A percentile compares a stretch with the other conserved stretches of the same genome.
Conservation (phyloP, 169 alveolate species). For the Amoebophrya sp. region DNA sequence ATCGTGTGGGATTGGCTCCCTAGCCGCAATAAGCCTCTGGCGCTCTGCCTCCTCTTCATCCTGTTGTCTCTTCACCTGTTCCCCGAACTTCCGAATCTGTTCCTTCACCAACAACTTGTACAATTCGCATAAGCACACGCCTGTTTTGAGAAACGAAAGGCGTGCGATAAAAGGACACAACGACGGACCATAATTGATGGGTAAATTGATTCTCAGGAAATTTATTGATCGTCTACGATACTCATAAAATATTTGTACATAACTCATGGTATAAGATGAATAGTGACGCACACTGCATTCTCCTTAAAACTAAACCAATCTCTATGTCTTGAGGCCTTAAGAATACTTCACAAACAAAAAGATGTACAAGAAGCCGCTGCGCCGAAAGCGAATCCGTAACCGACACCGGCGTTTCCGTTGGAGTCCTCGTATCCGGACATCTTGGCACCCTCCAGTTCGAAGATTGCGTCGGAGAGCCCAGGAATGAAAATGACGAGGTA, state of each 20-base stretch:
- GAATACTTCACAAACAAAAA: no score
- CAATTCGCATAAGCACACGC: neutral
- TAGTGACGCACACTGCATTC: no score
- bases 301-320: no score
- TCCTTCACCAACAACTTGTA: neutral
- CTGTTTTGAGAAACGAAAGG: neutral
- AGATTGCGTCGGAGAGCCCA: constrained; percentile 35
- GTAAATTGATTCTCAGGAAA: no score
- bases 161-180: neutral
- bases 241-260: no score
- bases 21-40: neutral
- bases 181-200: no score
- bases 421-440: neutral
- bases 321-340: no score
- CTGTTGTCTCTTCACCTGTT: neutral
- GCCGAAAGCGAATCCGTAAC: neutral
- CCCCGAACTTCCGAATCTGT: neutral
- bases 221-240: no score
- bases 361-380: neutral
- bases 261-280: neutral
- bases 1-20: neutral
- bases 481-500: constrained; percentile 33
- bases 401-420: neutral
- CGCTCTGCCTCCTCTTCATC: constrained; percentile 2
- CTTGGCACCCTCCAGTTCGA: constrained; percentile 37